phyloP scores from a whole-genome alignment of 2,329 filamentous ascomycete genomes.

The Apiospora rasikravindrae region DNA sequence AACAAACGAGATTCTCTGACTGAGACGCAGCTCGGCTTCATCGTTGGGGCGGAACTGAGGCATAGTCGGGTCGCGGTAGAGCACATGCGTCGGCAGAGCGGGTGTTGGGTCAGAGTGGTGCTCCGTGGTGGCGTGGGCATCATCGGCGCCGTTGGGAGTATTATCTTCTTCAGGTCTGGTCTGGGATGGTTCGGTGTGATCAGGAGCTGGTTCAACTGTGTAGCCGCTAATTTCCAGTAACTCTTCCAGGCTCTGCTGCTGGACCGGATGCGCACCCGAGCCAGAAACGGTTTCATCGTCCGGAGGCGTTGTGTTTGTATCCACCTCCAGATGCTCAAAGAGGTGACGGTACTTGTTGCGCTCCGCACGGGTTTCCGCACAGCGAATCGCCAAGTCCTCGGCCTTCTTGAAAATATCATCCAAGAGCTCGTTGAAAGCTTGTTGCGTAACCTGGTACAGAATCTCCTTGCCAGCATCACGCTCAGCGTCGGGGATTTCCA shows the following conservation, averaged over 20 bases:
- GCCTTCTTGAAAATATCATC: conserved; percentile 83
- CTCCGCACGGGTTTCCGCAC: conserved; percentile 64
- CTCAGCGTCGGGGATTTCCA: conserved; percentile 81
- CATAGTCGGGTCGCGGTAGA: conserved; percentile 64
- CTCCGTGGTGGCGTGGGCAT: conserved; percentile 26
- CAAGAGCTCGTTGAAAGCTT: conserved; percentile 90
- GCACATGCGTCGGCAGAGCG: neutral
- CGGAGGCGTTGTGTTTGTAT: conserved; percentile 27
- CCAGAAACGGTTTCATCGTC: conserved; percentile 21
- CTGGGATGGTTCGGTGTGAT: conserved; percentile 24
- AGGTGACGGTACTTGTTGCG: conserved; percentile 62
- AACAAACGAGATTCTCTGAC: neutral
- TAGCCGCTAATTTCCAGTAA: conserved; percentile 54
- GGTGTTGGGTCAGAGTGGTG: conserved; percentile 25
- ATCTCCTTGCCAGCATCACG: conserved; percentile 86
- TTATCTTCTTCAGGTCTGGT: conserved; percentile 19
- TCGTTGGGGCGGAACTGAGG: conserved; percentile 72
- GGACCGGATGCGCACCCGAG: conserved; percentile 25
- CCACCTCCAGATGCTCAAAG: conserved; percentile 49
- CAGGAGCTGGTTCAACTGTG: conserved; percentile 38
- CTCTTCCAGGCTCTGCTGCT: conserved; percentile 43
- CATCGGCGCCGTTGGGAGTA: conserved; percentile 18
- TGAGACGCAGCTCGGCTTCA: conserved; percentile 26
- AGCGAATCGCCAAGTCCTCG: conserved; percentile 76
- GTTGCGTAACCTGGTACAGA: conserved; percentile 87